Percentiles rank a stretch among this genome's conserved stretches.
phyloP scores from a whole-genome alignment of 768 basidiomycete genomes.

The Kockovaella imperatae region DNA sequence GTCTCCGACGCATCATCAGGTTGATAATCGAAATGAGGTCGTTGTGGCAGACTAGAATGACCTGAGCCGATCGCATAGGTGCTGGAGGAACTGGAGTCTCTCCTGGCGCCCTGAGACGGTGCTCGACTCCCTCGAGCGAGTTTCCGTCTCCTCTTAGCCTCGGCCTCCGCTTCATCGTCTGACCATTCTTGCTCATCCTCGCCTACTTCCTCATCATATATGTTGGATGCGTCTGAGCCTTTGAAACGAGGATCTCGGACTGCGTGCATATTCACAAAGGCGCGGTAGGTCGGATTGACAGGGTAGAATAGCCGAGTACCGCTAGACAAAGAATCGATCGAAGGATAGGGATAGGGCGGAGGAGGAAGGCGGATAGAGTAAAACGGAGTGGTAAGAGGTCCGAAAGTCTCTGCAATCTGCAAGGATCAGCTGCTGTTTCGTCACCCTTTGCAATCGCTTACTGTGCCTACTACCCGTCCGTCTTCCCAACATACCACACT shows the following conservation, averaged over 20 bases:
- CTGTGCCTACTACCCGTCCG: slow-evolving; percentile 79
- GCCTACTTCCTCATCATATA: slow-evolving; percentile 86
- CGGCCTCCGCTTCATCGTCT: slow-evolving; percentile 85
- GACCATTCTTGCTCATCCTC: slow-evolving; percentile 89
- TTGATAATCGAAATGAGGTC: slow-evolving; percentile 40
- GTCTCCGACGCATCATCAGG: slow-evolving; percentile 16
- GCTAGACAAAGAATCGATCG: slow-evolving; percentile 15
- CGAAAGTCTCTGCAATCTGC: slow-evolving; percentile 96
- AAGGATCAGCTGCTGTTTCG: slow-evolving; percentile 6
- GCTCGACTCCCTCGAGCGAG: not conserved
- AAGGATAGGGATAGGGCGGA: slow-evolving; percentile 47
- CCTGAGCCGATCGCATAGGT: too few relatives aligned
- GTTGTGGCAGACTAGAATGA: slow-evolving; percentile 21
- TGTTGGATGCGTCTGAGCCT: slow-evolving; percentile 90
- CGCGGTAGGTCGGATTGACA: slow-evolving; percentile 57
- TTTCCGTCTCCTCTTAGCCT: slow-evolving; percentile 58
- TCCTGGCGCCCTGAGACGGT: not conserved
- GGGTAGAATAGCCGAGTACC: slow-evolving; percentile 66
- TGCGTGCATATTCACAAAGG: slow-evolving; percentile 71
- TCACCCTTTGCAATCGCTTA: slow-evolving; percentile 48
- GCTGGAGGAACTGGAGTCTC: not conserved
- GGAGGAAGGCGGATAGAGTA: slow-evolving; percentile 79
- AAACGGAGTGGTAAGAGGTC: slow-evolving; percentile 78
- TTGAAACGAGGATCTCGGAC: slow-evolving; percentile 56
- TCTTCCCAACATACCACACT: slow-evolving; percentile 86